Evolutionary conservation across 129 eudicot species (phyloP).

Genomic region (Chrysanthemum lavandulifolium): DNA sequence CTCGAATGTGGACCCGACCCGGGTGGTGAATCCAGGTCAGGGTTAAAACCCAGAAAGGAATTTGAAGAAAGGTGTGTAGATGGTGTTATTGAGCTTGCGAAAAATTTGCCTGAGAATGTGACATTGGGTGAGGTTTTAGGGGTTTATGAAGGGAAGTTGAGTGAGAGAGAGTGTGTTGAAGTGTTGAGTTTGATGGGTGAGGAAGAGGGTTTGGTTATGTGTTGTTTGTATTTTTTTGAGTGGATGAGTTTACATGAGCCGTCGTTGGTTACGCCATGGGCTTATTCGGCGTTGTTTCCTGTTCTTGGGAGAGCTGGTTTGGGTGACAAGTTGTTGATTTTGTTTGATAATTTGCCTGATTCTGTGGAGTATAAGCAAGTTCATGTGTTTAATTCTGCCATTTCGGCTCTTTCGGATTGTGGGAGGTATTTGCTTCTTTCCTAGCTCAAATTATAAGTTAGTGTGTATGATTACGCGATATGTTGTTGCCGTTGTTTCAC

Average conservation of each 20-base stretch:
- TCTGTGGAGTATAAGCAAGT: slow-evolving; percentile 45
- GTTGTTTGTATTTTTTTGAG: slow-evolving; percentile 80
- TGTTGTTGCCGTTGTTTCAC: slow-evolving; percentile 11
- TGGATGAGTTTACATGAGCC: slow-evolving; percentile 96
- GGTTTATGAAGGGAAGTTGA: slow-evolving; percentile 52
- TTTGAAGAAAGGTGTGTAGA: slow-evolving; percentile 17
- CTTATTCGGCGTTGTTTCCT: slow-evolving; percentile 72
- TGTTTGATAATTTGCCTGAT: slow-evolving; percentile 67
- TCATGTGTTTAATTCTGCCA: slow-evolving; percentile 77
- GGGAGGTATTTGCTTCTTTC: slow-evolving; percentile 53
- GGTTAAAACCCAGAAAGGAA: neutral
- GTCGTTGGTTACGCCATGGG: slow-evolving; percentile 66
- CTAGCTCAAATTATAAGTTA: slow-evolving; percentile 17
- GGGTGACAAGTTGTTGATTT: slow-evolving; percentile 69
- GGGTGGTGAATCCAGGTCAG: neutral
- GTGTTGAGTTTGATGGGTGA: slow-evolving; percentile 63
- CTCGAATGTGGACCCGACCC: neutral
- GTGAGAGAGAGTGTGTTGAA: slow-evolving; percentile 64
- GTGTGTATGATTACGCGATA: slow-evolving; percentile 34
- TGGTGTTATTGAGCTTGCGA: slow-evolving; percentile 51
- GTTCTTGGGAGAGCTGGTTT: slow-evolving; percentile 63
- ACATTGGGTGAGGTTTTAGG: slow-evolving; percentile 74
- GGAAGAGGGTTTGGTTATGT: slow-evolving; percentile 53
- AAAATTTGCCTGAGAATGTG: slow-evolving; percentile 56
- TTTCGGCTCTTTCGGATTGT: slow-evolving; percentile 67